Evolutionary conservation across 2,329 filamentous ascomycete genomes (phyloP).

Genomic region (Mollisia scopiformis): DNA sequence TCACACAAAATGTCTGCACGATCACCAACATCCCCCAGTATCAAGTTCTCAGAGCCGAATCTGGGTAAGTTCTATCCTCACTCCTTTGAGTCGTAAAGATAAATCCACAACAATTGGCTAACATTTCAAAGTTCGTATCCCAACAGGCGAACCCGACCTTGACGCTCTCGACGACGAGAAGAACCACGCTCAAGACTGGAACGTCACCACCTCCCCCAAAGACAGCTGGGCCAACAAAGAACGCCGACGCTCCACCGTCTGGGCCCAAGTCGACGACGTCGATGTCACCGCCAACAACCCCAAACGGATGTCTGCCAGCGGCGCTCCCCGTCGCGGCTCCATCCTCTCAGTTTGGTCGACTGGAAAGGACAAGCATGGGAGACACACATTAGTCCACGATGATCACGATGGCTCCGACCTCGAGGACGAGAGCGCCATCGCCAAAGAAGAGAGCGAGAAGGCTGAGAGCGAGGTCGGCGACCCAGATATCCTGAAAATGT

Average conservation of each 20-base stretch:
- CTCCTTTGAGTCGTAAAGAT: no score
- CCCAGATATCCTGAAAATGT: neutral
- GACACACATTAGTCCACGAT: conserved; percentile 20
- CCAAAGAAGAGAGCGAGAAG: neutral
- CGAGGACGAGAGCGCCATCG: conserved; percentile 5
- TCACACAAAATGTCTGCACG: neutral
- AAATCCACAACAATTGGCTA: neutral
- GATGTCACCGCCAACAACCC: neutral
- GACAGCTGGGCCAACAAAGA: conserved; percentile 26
- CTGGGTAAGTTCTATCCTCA: neutral
- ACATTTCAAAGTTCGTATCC: neutral
- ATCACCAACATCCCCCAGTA: neutral
- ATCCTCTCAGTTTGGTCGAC: conserved; percentile 19
- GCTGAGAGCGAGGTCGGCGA: neutral
- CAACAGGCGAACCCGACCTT: neutral
- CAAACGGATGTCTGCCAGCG: neutral
- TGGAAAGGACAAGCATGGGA: conserved; percentile 23
- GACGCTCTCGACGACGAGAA: conserved; percentile 10
- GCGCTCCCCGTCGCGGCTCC: conserved; percentile 9
- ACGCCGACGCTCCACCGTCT: conserved; percentile 22
- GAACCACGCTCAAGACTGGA: conserved; percentile 25
- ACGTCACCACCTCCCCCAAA: conserved; percentile 17
- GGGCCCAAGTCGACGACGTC: conserved; percentile 17
- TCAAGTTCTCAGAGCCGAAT: neutral
- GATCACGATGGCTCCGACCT: conserved; percentile 3